Evolutionary conservation across 73 alveolate species (phyloP).

Genomic region (Stentor roeselii): DNA sequence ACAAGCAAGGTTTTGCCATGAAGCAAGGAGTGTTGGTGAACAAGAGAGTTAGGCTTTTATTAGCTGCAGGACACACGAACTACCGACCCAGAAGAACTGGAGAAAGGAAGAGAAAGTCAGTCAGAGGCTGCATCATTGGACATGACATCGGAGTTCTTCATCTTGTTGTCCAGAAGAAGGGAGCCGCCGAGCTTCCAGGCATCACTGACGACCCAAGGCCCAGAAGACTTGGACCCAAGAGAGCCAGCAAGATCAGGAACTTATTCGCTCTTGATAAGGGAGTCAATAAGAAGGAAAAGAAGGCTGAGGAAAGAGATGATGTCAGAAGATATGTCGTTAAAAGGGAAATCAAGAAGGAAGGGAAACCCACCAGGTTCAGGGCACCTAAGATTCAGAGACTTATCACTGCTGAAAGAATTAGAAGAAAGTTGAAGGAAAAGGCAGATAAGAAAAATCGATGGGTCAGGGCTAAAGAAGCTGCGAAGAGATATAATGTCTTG

Average conservation of each 20-base stretch:
- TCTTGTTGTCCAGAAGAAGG: conserved; percentile 76
- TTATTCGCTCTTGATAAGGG: conserved; percentile 44
- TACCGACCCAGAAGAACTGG: conserved; percentile 71
- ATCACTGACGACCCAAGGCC: conserved; percentile 56
- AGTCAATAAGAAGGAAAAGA: conserved; percentile 33
- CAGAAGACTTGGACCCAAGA: conserved; percentile 57
- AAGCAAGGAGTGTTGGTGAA: conserved; percentile 82
- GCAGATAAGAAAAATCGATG: conserved; percentile 22
- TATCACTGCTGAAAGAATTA: conserved; percentile 25
- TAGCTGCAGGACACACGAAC: conserved; percentile 65
- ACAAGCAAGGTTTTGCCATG: conserved; percentile 93
- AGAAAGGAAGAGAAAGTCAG: conserved; percentile 65
- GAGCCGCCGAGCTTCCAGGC: conserved; percentile 73
- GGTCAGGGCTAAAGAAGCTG: conserved; percentile 26
- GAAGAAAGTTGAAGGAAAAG: conserved; percentile 25
- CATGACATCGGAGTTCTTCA: conserved; percentile 56
- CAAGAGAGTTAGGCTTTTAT: conserved; percentile 69
- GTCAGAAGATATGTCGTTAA: conserved; percentile 40
- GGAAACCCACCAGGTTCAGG: conserved; percentile 37
- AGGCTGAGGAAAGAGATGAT: conserved; percentile 51
- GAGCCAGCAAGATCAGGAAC: conserved; percentile 58
- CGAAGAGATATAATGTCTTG: conserved; percentile 17
- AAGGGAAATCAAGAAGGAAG: conserved; percentile 45
- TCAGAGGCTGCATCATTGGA: conserved; percentile 80
- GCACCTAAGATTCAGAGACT: conserved; percentile 60